Conservation (phyloP, 441 rosid species). For the Macaranga tanarius region DNA sequence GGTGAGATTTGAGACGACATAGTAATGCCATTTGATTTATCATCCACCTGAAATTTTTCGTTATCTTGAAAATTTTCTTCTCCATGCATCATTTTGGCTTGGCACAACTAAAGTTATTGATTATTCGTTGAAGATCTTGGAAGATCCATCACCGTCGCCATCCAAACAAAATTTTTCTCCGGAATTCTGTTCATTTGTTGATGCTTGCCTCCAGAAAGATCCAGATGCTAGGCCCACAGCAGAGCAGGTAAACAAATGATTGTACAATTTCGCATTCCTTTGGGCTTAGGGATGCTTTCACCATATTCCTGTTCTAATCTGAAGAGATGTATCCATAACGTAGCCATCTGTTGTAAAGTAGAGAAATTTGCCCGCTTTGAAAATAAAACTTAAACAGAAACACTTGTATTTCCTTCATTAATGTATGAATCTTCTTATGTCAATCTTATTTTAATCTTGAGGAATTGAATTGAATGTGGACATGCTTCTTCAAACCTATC, state of each 20-base stretch:
- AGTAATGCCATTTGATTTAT: slow-evolving; percentile 15
- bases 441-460: neutral
- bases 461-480: neutral
- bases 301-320: neutral
- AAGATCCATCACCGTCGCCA: slow-evolving; percentile 92
- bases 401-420: neutral
- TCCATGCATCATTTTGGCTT: neutral
- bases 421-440: neutral
- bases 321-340: neutral
- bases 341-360: neutral
- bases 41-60: neutral
- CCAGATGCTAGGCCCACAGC: slow-evolving; percentile 86
- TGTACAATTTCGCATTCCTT: neutral
- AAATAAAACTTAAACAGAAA: neutral
- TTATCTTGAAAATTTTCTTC: neutral
- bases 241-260: slow-evolving; percentile 58
- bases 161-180: slow-evolving; percentile 66
- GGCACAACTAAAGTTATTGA: slow-evolving; percentile 10
- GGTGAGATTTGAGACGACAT: slow-evolving; percentile 71
- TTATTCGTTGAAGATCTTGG: slow-evolving; percentile 64
- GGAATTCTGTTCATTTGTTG: slow-evolving; percentile 89
- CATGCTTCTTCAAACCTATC: neutral
- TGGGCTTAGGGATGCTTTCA: neutral
- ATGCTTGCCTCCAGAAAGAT: slow-evolving; percentile 85
- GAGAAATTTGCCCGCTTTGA: neutral